Evolutionary conservation across 768 basidiomycete species (phyloP).

Genomic region (Trametes sanguinea): DNA sequence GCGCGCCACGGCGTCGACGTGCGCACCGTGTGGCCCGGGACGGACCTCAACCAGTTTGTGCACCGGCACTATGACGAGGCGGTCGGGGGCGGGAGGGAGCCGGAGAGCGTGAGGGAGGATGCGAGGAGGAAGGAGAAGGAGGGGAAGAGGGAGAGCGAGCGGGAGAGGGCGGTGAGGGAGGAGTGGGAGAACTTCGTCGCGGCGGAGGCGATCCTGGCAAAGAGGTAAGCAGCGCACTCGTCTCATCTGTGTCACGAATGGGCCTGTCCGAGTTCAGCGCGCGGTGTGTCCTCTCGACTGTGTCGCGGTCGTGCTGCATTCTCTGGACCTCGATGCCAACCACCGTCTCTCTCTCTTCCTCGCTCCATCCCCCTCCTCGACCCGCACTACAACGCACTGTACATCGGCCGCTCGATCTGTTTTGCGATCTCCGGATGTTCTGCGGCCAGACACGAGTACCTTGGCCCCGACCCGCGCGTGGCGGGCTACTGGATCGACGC

Average conservation of each 20-base stretch:
- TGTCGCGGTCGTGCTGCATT: background rate
- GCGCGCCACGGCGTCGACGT: constrained; percentile 40
- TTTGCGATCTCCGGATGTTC: too few relatives aligned
- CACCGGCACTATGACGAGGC: constrained; percentile 31
- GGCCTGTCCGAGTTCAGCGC: constrained; percentile 5
- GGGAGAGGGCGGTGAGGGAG: constrained; percentile 11
- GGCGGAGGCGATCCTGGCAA: constrained; percentile 8
- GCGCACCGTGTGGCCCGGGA: constrained; percentile 33
- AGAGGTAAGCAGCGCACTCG: constrained; percentile 9
- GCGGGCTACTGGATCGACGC: constrained; percentile 43
- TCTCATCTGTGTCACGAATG: background rate
- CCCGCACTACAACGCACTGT: background rate
- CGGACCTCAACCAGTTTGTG: constrained; percentile 43
- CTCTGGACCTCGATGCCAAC: background rate
- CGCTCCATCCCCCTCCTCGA: background rate
- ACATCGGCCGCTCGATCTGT: background rate
- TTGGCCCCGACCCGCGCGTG: constrained; percentile 46
- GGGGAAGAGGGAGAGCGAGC: constrained; percentile 23
- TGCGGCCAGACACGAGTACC: constrained; percentile 42
- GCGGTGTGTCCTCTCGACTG: background rate
- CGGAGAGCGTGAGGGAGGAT: too few relatives aligned
- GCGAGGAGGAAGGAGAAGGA: constrained; percentile 22
- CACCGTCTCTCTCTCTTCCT: background rate
- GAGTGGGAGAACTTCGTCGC: constrained; percentile 18
- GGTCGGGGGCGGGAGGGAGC: constrained; percentile 7